Evolutionary conservation across 768 basidiomycete species (phyloP).

Genomic region (Suillus fuscotomentosus): DNA sequence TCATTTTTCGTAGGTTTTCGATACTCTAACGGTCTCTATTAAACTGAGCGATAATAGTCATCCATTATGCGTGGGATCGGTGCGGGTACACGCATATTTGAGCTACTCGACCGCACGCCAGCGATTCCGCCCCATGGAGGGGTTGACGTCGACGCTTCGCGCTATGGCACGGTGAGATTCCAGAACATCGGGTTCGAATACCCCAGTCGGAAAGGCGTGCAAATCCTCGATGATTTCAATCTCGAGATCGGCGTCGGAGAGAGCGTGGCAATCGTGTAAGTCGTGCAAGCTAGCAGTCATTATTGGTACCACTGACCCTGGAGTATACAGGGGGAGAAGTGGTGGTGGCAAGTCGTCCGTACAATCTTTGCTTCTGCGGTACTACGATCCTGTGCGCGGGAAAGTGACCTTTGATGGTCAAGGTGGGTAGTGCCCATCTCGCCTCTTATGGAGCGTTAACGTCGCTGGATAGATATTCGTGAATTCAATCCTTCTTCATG

Average conservation of each 20-base stretch:
- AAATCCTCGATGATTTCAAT: constrained; percentile 80
- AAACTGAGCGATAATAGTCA: constrained; percentile 43
- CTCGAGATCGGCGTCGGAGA: constrained; percentile 81
- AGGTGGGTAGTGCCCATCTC: constrained; percentile 44
- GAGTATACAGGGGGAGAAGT: constrained; percentile 69
- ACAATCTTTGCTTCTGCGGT: constrained; percentile 81
- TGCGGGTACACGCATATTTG: constrained; percentile 91
- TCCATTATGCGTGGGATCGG: constrained; percentile 98
- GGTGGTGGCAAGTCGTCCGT: constrained; percentile 94
- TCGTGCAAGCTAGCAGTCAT: constrained; percentile 15
- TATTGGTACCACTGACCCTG: constrained; percentile 2
- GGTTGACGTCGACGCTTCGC: constrained; percentile 47
- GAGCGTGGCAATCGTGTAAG: constrained; percentile 90
- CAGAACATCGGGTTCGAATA: constrained; percentile 88
- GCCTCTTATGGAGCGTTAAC: constrained; percentile 1
- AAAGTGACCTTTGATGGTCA: constrained; percentile 83
- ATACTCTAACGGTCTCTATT: neutral
- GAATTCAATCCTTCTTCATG: constrained; percentile 85
- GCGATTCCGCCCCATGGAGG: constrained; percentile 69
- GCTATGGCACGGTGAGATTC: constrained; percentile 74
- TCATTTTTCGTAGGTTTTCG: constrained; percentile 37
- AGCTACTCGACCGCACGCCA: constrained; percentile 80
- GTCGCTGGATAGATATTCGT: constrained; percentile 65
- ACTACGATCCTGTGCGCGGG: constrained; percentile 86
- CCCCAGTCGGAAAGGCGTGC: constrained; percentile 78